Base-by-base conservation (phyloP, 2,329 filamentous ascomycete species). In the Onygenales sp. region DNA sequence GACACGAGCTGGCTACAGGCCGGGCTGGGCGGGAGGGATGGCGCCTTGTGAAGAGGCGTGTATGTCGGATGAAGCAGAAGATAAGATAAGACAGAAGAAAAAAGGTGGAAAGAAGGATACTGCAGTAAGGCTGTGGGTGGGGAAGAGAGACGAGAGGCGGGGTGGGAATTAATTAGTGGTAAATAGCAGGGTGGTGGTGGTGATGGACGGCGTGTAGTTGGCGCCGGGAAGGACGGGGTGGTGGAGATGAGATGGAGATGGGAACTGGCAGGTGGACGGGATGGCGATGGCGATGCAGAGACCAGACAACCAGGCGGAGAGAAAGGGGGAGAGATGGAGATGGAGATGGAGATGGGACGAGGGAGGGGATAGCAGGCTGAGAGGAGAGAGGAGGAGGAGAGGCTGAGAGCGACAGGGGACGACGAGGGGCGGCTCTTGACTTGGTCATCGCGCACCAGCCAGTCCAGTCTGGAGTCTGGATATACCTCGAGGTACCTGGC, bases 371-470 rank as follows among this genome's bases (percentile, higher is more conserved):
- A 27, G 32, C 45, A 55, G 39, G 37, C 17, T 17, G n/a, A 46
- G 47, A 33, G 34, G 9, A 49, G 52, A 52, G 54, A 58, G 45
- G 52, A 54, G 51, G 61, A 61, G 46, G 56, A 58, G 45, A 55
- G 49, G 36, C 56, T 58, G 42, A 57, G 54, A 49, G 53, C 52
- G 21, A 53, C 48, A 39, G 42, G 54, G 31, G 53, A 53, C 33
- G 53, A 53, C 33, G 49, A 42, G 44, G 53, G 49, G 42, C 13
- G 40, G 40, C n/a, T 42, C 14, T 42, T n/a, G 34, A 37, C 34
- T 8, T 17, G 17, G 17, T 17, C 17, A 17, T 17, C 17, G 17
- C 17, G 17, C 21, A 3, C 21, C 21, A 27, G 21, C 21, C 21
- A 27, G 21, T 27, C 21, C 4, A 5, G 21, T 27, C 21, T 27